phyloP scores from a whole-genome alignment of 805 yeast species.

The Metschnikowia peoriensis region DNA sequence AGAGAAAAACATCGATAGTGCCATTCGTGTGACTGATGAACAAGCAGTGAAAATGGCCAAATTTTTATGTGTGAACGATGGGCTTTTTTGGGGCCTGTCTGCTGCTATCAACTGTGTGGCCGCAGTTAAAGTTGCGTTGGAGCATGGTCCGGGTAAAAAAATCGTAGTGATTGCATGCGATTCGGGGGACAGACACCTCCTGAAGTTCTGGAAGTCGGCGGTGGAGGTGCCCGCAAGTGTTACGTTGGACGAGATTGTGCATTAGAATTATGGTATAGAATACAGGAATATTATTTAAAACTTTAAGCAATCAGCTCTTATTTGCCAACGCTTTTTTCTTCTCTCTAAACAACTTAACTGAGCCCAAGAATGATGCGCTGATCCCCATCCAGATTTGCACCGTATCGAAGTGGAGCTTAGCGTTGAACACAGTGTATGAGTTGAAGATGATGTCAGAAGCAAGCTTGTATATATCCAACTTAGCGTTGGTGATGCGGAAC shows the following conservation, averaged over 20 bases:
- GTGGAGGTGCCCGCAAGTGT: conserved; percentile 29
- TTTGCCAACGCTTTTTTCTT: conserved; percentile 18
- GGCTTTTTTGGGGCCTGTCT: conserved; percentile 87
- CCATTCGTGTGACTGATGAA: conserved; percentile 73
- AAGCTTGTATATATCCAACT: conserved; percentile 39
- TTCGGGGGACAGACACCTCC: conserved; percentile 84
- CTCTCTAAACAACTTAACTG: conserved; percentile 39
- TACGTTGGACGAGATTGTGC: conserved; percentile 33
- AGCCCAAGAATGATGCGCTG: conserved; percentile 37
- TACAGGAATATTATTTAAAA: not conserved
- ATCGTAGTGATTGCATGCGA: conserved; percentile 90
- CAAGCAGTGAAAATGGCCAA: conserved; percentile 90
- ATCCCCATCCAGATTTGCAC: conserved; percentile 48
- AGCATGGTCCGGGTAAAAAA: conserved; percentile 53
- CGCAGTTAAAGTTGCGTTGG: conserved; percentile 56
- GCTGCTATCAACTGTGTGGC: conserved; percentile 95
- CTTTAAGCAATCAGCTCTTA: not conserved
- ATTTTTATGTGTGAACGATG: conserved; percentile 76
- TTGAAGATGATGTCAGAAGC: conserved; percentile 41
- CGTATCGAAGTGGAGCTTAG: conserved; percentile 34
- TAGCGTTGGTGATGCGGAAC: conserved; percentile 36
- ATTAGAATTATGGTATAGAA: not conserved
- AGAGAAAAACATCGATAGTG: conserved; percentile 68
- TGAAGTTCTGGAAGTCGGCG: conserved; percentile 88
- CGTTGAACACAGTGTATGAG: conserved; percentile 39